phyloP scores from a whole-genome alignment of 2,329 filamentous ascomycete species.

The Trichothecium sympodiale region DNA sequence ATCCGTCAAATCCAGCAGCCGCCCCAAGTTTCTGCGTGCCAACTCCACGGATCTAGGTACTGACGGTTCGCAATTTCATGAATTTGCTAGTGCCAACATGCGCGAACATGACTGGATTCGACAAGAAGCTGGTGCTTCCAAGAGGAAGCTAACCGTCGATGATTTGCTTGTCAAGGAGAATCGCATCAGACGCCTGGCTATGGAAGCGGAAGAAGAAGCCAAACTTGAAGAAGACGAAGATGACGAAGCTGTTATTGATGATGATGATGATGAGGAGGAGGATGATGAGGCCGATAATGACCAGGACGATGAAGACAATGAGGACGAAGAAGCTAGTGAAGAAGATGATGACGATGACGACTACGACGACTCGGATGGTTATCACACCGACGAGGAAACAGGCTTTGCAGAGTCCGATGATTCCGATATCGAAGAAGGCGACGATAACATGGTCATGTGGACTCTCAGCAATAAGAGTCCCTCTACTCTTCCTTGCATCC shows the following conservation, averaged over 20 bases:
- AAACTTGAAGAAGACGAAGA: conserved; percentile 59
- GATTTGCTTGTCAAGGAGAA: conserved; percentile 89
- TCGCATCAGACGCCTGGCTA: conserved; percentile 70
- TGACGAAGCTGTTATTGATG: conserved; percentile 30
- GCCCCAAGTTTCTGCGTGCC: conserved; percentile 37
- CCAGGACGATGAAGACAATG: conserved; percentile 38
- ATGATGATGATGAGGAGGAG: conserved; percentile 36
- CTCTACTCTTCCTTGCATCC: conserved; percentile 12
- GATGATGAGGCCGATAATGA: conserved; percentile 37
- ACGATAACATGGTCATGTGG: conserved; percentile 52
- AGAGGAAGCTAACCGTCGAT: conserved; percentile 69
- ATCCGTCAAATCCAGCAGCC: conserved; percentile 9
- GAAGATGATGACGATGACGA: conserved; percentile 40
- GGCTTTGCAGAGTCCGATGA: conserved; percentile 61
- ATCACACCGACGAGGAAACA: conserved; percentile 62
- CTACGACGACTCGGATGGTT: conserved; percentile 54
- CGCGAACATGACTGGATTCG: conserved; percentile 86
- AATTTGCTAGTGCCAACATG: conserved; percentile 75
- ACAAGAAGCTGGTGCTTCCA: conserved; percentile 52
- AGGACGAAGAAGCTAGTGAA: conserved; percentile 41
- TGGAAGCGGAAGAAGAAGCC: conserved; percentile 87
- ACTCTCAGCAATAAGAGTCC: conserved; percentile 30
- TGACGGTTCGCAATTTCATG: conserved; percentile 64
- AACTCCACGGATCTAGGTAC: conserved; percentile 37
- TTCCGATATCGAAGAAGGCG: conserved; percentile 47